Evolutionary conservation across 805 yeast species (phyloP).

Genomic region (Metschnikowia lochheadii): DNA sequence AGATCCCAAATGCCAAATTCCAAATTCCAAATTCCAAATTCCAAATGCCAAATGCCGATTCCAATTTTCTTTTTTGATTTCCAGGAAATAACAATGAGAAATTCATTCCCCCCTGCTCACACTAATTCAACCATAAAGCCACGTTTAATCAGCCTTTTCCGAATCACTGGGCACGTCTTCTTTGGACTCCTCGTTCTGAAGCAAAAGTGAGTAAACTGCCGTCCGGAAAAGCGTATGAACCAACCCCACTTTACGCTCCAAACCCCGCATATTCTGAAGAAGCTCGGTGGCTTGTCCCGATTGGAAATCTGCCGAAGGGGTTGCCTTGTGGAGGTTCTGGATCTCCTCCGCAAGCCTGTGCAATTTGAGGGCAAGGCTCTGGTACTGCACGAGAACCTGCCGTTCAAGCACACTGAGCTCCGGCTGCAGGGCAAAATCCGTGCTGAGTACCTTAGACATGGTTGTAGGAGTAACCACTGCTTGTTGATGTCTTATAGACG

Average conservation of each 20-base stretch:
- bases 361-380: conserved; percentile 31
- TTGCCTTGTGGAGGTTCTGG: conserved; percentile 19
- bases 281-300: conserved; percentile 27
- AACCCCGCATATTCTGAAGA: conserved; percentile 48
- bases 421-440: conserved; percentile 12
- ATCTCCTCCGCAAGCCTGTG: conserved; percentile 31
- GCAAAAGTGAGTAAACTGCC: conserved; percentile 61
- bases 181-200: conserved; percentile 31
- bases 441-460: conserved; percentile 5
- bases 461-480: background rate
- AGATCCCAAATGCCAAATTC: too few relatives aligned
- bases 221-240: conserved; percentile 66
- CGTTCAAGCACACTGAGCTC: conserved; percentile 28
- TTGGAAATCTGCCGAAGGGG: background rate
- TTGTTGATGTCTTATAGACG: background rate
- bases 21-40: too few relatives aligned
- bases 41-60: too few relatives aligned
- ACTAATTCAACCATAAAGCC: too few relatives aligned
- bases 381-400: conserved; percentile 37
- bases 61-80: too few relatives aligned
- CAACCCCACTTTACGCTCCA: conserved; percentile 60
- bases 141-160: background rate
- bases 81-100: background rate
- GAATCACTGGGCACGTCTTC: background rate
- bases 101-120: too few relatives aligned